These are phyloP conservation scores for Suillus brevipes DNA, from an alignment of 768 basidiomycete genomes.

Conservation along the genomic window DNA sequence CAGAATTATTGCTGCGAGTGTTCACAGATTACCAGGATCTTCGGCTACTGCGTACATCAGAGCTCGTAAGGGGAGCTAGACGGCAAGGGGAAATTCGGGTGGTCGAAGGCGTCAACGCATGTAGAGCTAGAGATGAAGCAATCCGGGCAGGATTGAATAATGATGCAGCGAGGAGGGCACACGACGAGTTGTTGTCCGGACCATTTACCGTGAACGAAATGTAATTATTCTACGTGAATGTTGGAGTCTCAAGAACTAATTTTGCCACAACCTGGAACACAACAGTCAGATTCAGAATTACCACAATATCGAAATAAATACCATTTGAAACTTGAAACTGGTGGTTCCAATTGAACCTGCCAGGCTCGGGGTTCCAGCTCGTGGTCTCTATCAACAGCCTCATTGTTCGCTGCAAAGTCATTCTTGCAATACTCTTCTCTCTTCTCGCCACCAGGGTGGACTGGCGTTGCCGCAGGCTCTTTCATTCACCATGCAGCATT, in stretches of 20 bases:
- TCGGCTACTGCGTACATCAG: constrained; percentile 38
- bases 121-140: constrained; percentile 30
- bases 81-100: constrained; percentile 37
- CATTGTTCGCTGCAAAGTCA: background rate
- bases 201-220: constrained; percentile 13
- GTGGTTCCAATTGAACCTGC: background rate
- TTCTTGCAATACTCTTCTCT: background rate
- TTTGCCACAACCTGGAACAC: background rate
- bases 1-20: constrained; percentile 26
- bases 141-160: constrained; percentile 9
- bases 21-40: constrained; percentile 36
- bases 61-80: constrained; percentile 37
- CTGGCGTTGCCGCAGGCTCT: background rate
- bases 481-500: background rate
- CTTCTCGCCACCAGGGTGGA: background rate
- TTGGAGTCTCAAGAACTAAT: background rate
- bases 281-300: background rate
- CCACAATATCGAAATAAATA: background rate
- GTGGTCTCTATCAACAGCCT: background rate
- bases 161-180: constrained; percentile 1
- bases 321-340: background rate
- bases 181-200: constrained; percentile 4
- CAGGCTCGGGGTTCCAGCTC: background rate
- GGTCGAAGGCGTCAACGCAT: constrained; percentile 32
- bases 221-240: background rate